Percentiles rank a stretch among this genome's conserved stretches.
Evolutionary conservation across 306 rosid genomes (phyloP).

Genomic region (Castanea mollissima): DNA sequence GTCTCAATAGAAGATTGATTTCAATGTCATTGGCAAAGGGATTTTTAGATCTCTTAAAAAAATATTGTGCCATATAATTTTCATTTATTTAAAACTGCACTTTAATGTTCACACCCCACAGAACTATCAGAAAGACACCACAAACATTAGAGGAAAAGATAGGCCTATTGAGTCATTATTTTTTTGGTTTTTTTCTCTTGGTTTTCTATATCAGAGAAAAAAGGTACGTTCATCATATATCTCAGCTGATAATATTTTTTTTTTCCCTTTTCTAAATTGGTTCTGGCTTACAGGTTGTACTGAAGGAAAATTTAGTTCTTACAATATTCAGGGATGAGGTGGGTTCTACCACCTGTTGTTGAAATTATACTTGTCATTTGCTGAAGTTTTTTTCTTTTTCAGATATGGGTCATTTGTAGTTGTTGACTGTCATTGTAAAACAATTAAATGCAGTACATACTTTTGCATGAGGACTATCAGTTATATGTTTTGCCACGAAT

Average conservation of each 20-base stretch:
- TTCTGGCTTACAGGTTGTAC: conserved; percentile 64
- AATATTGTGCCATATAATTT: neutral
- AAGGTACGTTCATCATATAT: too few relatives aligned
- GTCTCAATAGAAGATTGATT: neutral
- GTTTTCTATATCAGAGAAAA: too few relatives aligned
- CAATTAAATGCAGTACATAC: conserved; percentile 59
- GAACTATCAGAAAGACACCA: too few relatives aligned
- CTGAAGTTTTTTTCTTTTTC: conserved; percentile 24
- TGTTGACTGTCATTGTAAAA: conserved; percentile 20
- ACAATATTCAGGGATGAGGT: conserved; percentile 96
- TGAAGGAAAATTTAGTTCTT: conserved; percentile 90
- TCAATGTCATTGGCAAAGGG: neutral
- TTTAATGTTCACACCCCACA: too few relatives aligned
- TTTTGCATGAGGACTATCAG: conserved; percentile 93
- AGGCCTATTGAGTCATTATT: too few relatives aligned
- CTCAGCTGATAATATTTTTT: conserved; percentile 18
- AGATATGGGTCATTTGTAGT: neutral
- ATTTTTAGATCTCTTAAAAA: neutral
- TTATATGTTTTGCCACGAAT: conserved; percentile 83
- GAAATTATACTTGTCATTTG: conserved; percentile 14
- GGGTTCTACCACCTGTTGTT: conserved; percentile 20
- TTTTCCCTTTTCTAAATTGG: conserved; percentile 2
- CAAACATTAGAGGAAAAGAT: too few relatives aligned
- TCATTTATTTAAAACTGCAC: neutral
- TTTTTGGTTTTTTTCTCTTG: too few relatives aligned